phyloP scores from a whole-genome alignment of 257 asterid genomes.

The Nicotiana undulata region DNA sequence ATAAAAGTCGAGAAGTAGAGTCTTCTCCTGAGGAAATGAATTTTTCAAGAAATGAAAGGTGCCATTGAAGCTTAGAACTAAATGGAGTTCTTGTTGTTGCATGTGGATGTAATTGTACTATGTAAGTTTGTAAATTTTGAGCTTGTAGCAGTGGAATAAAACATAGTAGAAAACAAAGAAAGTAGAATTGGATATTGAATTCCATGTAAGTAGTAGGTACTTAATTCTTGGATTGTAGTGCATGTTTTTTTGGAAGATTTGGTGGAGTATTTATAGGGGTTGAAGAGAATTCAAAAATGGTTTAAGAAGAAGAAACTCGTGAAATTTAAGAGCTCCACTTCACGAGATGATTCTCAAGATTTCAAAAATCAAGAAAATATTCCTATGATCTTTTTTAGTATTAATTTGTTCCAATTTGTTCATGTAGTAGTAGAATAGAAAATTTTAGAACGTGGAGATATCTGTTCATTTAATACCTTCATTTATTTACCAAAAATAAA shows the following conservation, averaged over 20 bases:
- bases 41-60: slow-evolving; percentile 63
- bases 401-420: not conserved
- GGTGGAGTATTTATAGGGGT: slow-evolving; percentile 54
- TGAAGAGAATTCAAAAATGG: slow-evolving; percentile 18
- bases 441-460: not conserved
- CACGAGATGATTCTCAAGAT: not conserved
- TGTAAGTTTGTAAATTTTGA: slow-evolving; percentile 51
- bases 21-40: slow-evolving; percentile 29
- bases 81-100: slow-evolving; percentile 30
- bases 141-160: slow-evolving; percentile 26
- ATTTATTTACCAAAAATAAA: not conserved
- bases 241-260: slow-evolving; percentile 22
- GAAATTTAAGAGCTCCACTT: slow-evolving; percentile 62
- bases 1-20: slow-evolving; percentile 58
- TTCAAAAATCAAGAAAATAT: not conserved
- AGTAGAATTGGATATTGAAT: slow-evolving; percentile 14
- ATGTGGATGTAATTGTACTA: slow-evolving; percentile 74
- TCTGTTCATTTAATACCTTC: not conserved
- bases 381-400: not conserved
- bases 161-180: slow-evolving; percentile 21
- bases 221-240: not conserved
- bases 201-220: slow-evolving; percentile 27
- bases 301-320: slow-evolving; percentile 56
- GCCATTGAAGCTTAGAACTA: slow-evolving; percentile 61
- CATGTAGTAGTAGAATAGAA: not conserved